phyloP scores from a whole-genome alignment of 2,329 filamentous ascomycete genomes.

The Aspergillus luchuensis region DNA sequence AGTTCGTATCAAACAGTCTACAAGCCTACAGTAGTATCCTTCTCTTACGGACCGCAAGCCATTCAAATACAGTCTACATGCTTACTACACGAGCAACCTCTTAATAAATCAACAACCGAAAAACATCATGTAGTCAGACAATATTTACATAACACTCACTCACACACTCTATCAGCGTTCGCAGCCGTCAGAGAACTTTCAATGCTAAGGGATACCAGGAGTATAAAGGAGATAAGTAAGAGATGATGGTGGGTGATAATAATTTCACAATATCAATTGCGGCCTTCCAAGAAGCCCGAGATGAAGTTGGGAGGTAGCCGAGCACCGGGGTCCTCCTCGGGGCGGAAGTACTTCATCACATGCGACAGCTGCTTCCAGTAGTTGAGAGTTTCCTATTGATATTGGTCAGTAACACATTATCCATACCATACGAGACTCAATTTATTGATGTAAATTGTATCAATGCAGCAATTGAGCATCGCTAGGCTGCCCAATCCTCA shows the following conservation, averaged over 20 bases:
- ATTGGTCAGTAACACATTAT: conserved; percentile 6
- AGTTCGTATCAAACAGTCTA: too few species aligned
- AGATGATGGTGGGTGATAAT: conserved; percentile 22
- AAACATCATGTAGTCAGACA: conserved; percentile 34
- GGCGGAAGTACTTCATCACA: conserved; percentile 94
- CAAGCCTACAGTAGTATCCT: too few species aligned
- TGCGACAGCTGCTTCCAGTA: conserved; percentile 98
- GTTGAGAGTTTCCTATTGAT: conserved; percentile 86
- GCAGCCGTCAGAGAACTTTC: conserved; percentile 17
- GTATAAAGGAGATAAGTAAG: conserved; percentile 16
- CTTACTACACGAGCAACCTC: conserved; percentile 8
- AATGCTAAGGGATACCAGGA: conserved; percentile 25
- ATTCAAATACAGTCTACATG: not conserved
- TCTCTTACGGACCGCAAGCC: not conserved
- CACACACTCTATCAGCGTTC: conserved; percentile 25
- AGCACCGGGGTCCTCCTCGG: conserved; percentile 75
- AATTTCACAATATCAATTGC: conserved; percentile 41
- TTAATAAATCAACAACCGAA: not conserved
- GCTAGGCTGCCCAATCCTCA: not conserved
- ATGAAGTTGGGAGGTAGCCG: conserved; percentile 89
- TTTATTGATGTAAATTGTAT: too few species aligned
- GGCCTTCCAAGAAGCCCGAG: conserved; percentile 89
- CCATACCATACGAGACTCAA: not conserved
- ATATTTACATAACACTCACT: conserved; percentile 42
- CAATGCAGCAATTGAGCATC: not conserved